Conservation (phyloP, 2,329 filamentous ascomycete genomes). For the Cladophialophora bantiana region DNA sequence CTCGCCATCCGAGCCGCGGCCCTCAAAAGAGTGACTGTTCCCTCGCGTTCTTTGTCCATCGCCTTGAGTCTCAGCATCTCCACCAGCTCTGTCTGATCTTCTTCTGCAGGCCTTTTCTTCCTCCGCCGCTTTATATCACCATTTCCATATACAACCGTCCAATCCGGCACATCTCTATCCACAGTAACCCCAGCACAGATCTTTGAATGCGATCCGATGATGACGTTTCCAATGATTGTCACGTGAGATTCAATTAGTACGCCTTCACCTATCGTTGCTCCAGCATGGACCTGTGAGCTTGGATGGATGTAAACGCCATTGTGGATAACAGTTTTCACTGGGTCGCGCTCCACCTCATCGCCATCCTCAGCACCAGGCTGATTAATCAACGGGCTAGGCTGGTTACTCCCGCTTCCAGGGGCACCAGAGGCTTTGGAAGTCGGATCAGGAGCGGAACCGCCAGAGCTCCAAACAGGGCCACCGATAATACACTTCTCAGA, state of each 20-base stretch:
- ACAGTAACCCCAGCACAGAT: constrained; percentile 68
- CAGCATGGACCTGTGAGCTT: constrained; percentile 47
- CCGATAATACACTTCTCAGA: constrained; percentile 66
- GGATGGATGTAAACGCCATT: constrained; percentile 51
- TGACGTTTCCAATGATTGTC: constrained; percentile 45
- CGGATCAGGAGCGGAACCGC: constrained; percentile 26
- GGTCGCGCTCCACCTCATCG: constrained; percentile 26
- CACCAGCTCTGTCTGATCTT: constrained; percentile 47
- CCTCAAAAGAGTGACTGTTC: constrained; percentile 32
- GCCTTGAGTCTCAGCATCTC: constrained; percentile 69
- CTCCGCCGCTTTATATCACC: constrained; percentile 46
- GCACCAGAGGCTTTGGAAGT: constrained; percentile 6
- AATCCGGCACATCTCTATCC: constrained; percentile 67
- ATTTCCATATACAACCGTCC: constrained; percentile 73
- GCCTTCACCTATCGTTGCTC: constrained; percentile 49
- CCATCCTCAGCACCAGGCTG: constrained; percentile 16
- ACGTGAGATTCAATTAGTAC: constrained; percentile 56
- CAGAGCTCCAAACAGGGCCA: constrained; percentile 48
- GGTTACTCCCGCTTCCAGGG: constrained; percentile 14
- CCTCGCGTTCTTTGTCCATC: constrained; percentile 53
- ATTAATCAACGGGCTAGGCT: constrained; percentile 19
- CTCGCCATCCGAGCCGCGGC: constrained; percentile 34
- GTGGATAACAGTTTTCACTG: constrained; percentile 46
- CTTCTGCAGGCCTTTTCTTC: constrained; percentile 22
- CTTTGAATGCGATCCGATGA: constrained; percentile 66